phyloP scores from a whole-genome alignment of 2,329 filamentous ascomycete genomes.

The Colletotrichum godetiae region DNA sequence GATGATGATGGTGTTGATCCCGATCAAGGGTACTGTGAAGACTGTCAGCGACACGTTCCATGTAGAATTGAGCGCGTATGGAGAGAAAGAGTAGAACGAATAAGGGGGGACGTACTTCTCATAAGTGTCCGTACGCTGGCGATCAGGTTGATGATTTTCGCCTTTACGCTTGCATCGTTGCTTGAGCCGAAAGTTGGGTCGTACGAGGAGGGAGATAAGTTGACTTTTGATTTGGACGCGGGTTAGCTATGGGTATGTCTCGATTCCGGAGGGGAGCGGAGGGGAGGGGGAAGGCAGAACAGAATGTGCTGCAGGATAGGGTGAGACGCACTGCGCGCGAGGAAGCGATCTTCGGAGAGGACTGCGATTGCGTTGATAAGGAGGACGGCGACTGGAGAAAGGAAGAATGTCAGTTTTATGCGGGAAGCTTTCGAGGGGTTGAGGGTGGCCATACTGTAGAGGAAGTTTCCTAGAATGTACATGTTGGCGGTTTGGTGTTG shows the following conservation, averaged over 20 bases:
- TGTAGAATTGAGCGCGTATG: neutral
- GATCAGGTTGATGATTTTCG: slow-evolving; percentile 89
- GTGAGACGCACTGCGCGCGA: slow-evolving; percentile 68
- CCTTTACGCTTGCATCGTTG: slow-evolving; percentile 82
- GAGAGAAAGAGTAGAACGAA: neutral
- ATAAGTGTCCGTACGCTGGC: slow-evolving; percentile 91
- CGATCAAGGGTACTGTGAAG: slow-evolving; percentile 82
- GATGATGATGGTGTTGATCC: slow-evolving; percentile 85
- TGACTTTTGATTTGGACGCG: slow-evolving; percentile 58
- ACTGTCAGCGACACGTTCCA: neutral
- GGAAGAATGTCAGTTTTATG: slow-evolving; percentile 2
- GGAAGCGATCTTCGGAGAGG: slow-evolving; percentile 94
- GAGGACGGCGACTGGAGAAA: slow-evolving; percentile 74
- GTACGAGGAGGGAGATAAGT: slow-evolving; percentile 76
- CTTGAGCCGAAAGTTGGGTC: slow-evolving; percentile 84
- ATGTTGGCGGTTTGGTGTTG: slow-evolving; percentile 52
- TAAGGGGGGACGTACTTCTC: slow-evolving; percentile 71
- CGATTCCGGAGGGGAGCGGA: neutral
- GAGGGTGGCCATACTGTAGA: slow-evolving; percentile 64
- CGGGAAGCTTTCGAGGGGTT: neutral
- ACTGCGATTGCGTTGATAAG: slow-evolving; percentile 94
- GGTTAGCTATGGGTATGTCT: neutral
- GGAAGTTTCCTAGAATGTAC: slow-evolving; percentile 77
- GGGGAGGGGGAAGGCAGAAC: neutral
- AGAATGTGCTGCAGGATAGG: neutral